These are phyloP conservation scores for Mycena chlorophos DNA, from an alignment of 768 basidiomycete genomes.

Conservation along the genomic window DNA sequence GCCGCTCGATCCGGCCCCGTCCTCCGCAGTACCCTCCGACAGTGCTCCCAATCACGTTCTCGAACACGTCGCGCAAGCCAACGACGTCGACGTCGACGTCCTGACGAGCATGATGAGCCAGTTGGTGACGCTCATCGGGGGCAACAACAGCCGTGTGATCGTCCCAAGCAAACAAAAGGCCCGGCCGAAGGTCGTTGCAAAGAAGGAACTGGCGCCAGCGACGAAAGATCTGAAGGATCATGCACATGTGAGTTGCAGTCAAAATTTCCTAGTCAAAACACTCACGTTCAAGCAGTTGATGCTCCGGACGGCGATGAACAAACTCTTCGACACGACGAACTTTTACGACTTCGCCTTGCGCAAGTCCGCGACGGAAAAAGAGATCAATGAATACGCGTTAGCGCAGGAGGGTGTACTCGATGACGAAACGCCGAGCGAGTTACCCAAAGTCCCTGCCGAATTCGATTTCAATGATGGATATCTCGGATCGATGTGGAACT, in stretches of 20 bases:
- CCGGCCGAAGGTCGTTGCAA: neutral
- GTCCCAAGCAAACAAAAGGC: neutral
- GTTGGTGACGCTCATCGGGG: neutral
- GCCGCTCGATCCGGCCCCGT: conserved; percentile 1
- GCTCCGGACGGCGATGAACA: neutral
- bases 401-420: no score
- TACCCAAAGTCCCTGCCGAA: no score
- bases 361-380: neutral
- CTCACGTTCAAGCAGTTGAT: neutral
- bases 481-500: neutral
- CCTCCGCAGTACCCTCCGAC: neutral
- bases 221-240: neutral
- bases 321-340: neutral
- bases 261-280: neutral
- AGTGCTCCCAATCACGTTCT: neutral
- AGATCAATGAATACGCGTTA: neutral
- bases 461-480: conserved; percentile 2
- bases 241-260: neutral
- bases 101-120: neutral
- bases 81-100: neutral
- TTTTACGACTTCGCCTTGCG: neutral
- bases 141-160: neutral
- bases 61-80: neutral
- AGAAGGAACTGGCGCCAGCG: neutral
- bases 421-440: no score